Conservation (phyloP, 495 filamentous ascomycete genomes). For the Penicillium tannophilum region DNA sequence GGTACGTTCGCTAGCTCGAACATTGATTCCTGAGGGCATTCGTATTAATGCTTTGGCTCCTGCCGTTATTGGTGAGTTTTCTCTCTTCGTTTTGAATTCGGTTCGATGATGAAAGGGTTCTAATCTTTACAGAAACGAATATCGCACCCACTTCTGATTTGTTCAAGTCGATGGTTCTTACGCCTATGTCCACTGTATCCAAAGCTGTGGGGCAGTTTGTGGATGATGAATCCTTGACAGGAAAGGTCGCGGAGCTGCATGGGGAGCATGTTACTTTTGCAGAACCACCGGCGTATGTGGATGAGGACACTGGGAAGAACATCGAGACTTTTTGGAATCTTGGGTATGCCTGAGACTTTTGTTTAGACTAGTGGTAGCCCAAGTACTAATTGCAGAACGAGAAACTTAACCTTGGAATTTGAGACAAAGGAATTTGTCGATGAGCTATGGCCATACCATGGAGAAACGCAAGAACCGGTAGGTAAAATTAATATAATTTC, state of each 20-base stretch:
- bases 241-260: slow-evolving; percentile 55
- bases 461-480: neutral
- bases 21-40: slow-evolving; percentile 44
- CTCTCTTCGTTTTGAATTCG: no score
- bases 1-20: slow-evolving; percentile 47
- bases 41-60: slow-evolving; percentile 58
- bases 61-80: slow-evolving; percentile 46
- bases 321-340: slow-evolving; percentile 50
- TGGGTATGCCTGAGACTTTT: slow-evolving; percentile 39
- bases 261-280: slow-evolving; percentile 54
- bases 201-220: slow-evolving; percentile 48
- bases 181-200: slow-evolving; percentile 53
- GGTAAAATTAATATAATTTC: neutral
- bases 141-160: slow-evolving; percentile 46
- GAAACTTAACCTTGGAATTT: no score
- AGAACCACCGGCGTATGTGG: slow-evolving; percentile 50
- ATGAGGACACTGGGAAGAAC: slow-evolving; percentile 53
- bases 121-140: slow-evolving; percentile 42
- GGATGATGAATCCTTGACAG: slow-evolving; percentile 42
- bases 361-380: neutral
- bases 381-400: neutral
- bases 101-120: neutral
- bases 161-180: slow-evolving; percentile 54
- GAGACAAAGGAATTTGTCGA: no score
- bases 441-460: neutral